These are phyloP conservation scores for Cyberlindnera maritima DNA, from an alignment of 805 yeast genomes.

Conservation along the genomic window DNA sequence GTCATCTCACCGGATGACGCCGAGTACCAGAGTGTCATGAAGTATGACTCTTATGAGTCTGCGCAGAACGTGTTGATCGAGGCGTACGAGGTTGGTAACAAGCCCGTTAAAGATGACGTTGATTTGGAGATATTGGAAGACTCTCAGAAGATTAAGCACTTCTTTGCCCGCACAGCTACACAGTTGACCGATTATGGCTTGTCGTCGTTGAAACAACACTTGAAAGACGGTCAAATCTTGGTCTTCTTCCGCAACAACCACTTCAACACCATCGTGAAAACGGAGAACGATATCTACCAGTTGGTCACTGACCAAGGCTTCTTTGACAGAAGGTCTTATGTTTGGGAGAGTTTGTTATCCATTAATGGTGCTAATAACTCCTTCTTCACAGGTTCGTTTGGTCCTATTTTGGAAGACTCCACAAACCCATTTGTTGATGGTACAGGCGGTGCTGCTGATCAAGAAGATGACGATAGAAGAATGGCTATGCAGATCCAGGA, in stretches of 20 bases:
- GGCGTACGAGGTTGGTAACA: conserved; percentile 36
- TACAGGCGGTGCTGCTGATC: conserved; percentile 13
- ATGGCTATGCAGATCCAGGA: conserved; percentile 48
- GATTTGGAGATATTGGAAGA: conserved; percentile 33
- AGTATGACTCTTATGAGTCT: conserved; percentile 51
- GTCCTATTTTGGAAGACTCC: conserved; percentile 34
- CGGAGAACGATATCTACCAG: conserved; percentile 47
- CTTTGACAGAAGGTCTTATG: conserved; percentile 43
- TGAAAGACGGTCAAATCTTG: conserved; percentile 53
- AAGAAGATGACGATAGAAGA: conserved; percentile 38
- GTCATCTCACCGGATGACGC: conserved; percentile 43
- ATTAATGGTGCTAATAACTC: conserved; percentile 67
- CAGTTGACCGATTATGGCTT: conserved; percentile 77
- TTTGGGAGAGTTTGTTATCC: conserved; percentile 79
- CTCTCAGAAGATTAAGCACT: conserved; percentile 38
- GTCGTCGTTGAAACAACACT: conserved; percentile 37
- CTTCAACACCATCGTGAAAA: conserved; percentile 66
- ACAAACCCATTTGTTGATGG: conserved; percentile 20
- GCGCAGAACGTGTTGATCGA: conserved; percentile 57
- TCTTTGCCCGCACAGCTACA: conserved; percentile 61
- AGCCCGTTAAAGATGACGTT: conserved; percentile 22
- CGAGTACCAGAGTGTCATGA: conserved; percentile 36
- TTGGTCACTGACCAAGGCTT: conserved; percentile 78
- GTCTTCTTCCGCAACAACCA: conserved; percentile 90
- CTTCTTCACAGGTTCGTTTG: conserved; percentile 65